These are phyloP conservation scores for Nepenthes mirabilis DNA, from an alignment of 148 eudicot species.

Conservation along the genomic window DNA sequence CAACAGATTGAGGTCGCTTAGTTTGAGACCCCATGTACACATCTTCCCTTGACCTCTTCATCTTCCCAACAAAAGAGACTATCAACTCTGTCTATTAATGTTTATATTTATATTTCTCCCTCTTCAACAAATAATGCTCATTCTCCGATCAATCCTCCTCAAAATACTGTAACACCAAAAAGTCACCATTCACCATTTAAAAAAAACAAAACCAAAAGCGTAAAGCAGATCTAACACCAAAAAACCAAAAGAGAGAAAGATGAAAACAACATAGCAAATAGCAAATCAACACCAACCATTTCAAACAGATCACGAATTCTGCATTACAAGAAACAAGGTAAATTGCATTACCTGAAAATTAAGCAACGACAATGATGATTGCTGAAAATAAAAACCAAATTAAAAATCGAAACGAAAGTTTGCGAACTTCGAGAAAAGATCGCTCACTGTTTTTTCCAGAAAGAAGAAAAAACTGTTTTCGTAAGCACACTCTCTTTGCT, in stretches of 20 bases:
- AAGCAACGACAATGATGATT: constrained; percentile 14
- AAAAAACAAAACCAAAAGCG: constrained; percentile 10
- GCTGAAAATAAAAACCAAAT: not conserved
- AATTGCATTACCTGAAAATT: constrained; percentile 22
- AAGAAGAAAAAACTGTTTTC: too few relatives aligned
- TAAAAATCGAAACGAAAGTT: not conserved
- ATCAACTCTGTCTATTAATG: not conserved
- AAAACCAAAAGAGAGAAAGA: not conserved
- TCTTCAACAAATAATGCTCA: constrained; percentile 18
- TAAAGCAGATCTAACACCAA: constrained; percentile 27
- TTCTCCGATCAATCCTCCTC: constrained; percentile 3
- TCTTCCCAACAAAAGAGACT: constrained; percentile 12
- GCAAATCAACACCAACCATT: not conserved
- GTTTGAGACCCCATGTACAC: constrained; percentile 38
- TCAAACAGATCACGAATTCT: not conserved
- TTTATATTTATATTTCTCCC: not conserved
- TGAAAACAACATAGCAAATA: constrained; percentile 4
- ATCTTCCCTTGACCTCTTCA: constrained; percentile 78
- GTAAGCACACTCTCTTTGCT: too few relatives aligned
- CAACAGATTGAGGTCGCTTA: constrained; percentile 47
- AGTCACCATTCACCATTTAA: constrained; percentile 7
- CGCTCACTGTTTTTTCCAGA: not conserved
- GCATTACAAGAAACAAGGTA: constrained; percentile 1
- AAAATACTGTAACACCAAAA: constrained; percentile 6
- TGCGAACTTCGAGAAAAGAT: not conserved